Conservation (phyloP, 2,329 filamentous ascomycete species). For the Phyllosticta ampelicida region DNA sequence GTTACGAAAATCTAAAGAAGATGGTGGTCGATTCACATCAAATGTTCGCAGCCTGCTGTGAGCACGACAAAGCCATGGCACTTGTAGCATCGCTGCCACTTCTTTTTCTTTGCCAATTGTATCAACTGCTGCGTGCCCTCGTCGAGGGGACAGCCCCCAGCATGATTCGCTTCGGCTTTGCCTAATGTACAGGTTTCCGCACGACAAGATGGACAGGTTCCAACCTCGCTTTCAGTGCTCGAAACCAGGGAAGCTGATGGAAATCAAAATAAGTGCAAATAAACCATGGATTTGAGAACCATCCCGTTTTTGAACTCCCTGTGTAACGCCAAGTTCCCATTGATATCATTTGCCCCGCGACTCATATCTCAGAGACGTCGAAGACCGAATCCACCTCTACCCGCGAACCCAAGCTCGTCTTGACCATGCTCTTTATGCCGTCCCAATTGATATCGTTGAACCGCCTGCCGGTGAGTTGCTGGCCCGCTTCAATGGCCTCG, state of each 20-base stretch:
- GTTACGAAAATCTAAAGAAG: neutral
- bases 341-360: neutral
- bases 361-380: neutral
- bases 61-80: constrained; percentile 54
- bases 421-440: constrained; percentile 25
- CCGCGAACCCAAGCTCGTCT: constrained; percentile 26
- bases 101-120: constrained; percentile 48
- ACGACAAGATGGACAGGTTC: neutral
- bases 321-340: neutral
- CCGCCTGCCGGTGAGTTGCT: constrained; percentile 31
- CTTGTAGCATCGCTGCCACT: constrained; percentile 57
- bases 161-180: neutral
- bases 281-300: too few species aligned
- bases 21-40: constrained; percentile 44
- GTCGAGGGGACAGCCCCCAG: constrained; percentile 6
- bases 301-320: neutral
- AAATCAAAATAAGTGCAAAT: too few species aligned
- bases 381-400: constrained; percentile 11
- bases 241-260: too few species aligned
- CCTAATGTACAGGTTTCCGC: constrained; percentile 6
- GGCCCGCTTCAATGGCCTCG: constrained; percentile 30
- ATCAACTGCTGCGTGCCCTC: constrained; percentile 36
- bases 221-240: neutral
- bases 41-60: constrained; percentile 50
- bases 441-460: constrained; percentile 45